A percentile compares a stretch with the other conserved stretches of the same genome.
These are phyloP conservation scores for Exserohilum turcica DNA, from an alignment of 2,329 filamentous ascomycete species.

Conservation along the genomic window DNA sequence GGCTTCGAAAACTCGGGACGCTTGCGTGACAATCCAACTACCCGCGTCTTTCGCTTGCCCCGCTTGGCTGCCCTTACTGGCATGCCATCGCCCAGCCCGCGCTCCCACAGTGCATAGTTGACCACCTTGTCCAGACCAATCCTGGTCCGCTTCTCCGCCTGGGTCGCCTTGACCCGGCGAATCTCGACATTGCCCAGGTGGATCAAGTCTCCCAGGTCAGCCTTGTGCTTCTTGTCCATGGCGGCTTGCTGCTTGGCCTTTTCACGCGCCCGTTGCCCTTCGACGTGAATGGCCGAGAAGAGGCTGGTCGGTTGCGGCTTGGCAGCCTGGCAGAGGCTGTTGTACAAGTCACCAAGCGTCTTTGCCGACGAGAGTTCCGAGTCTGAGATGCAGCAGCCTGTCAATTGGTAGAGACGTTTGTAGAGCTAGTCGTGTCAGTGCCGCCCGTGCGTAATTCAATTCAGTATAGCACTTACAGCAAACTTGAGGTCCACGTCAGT, in stretches of 20 bases:
- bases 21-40: constrained; percentile 8
- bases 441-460: not conserved
- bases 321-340: constrained; percentile 42
- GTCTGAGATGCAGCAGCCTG: constrained; percentile 77
- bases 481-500: constrained; percentile 41
- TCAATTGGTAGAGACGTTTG: constrained; percentile 81
- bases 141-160: constrained; percentile 72
- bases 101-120: constrained; percentile 64
- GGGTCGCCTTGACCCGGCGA: constrained; percentile 66
- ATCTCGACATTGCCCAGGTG: constrained; percentile 68
- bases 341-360: constrained; percentile 48
- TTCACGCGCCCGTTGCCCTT: constrained; percentile 29
- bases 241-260: constrained; percentile 14
- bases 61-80: not conserved
- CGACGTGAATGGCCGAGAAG: constrained; percentile 59
- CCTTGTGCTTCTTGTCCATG: constrained; percentile 8
- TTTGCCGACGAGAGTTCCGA: constrained; percentile 58
- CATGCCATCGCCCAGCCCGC: constrained; percentile 14
- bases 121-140: constrained; percentile 82
- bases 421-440: constrained; percentile 63
- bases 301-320: constrained; percentile 60
- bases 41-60: not conserved
- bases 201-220: constrained; percentile 34
- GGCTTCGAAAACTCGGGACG: constrained; percentile 13
- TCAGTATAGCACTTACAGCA: constrained; percentile 36